Evolutionary conservation across 1,139 yeast species (phyloP), one percentile per base, ranked within the genome.

Genomic region (Magnusiomyces clavatus): DNA sequence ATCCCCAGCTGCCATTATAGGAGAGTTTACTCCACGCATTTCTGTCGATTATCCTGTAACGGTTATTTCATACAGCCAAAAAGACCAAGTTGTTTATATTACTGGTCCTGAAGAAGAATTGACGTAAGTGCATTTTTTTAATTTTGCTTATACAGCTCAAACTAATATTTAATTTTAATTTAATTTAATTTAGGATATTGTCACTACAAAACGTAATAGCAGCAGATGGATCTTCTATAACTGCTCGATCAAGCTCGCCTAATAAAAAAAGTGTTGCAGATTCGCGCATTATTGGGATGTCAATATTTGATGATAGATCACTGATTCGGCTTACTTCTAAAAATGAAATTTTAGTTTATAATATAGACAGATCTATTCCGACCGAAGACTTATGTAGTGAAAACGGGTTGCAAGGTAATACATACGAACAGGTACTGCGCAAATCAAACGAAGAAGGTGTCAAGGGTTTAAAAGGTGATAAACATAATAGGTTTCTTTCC

Each of bases 11-110:
- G 31, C 31, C 31, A 44, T 20, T n/a, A 19, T 39, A 39, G 42
- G 42, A 5, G 17, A 45, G 16, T 60, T 60, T 47, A 45, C 49
- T 13, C 50, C 62, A 6, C 53, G 59, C 14, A 10, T 54, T 10
- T 35, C 43, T 17, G 53, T 54, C 2, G 59, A 54, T 1, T 57
- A 51, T 41, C 57, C 60, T n/a, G 48, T 60, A 6, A 40, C 57
- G 16, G 45, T 60, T 2, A 51, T 61, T 39, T 60, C 56, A 64
- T 24, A 57, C 63, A 43, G 64, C 73, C 14, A 48, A 8, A 51
- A 56, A 2, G 52, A 47, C 11, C 55, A 51, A 31, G 40, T 49
- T 6, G 45, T 61, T 17, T 59, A 60, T 61, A 52, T 55, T 13
- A 59, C 60, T 6, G 62, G 63, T 11, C 47, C 55, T 1, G 50